These are phyloP conservation scores for Pichia sp. DNA, from an alignment of 1,139 yeast genomes.

Conservation along the genomic window DNA sequence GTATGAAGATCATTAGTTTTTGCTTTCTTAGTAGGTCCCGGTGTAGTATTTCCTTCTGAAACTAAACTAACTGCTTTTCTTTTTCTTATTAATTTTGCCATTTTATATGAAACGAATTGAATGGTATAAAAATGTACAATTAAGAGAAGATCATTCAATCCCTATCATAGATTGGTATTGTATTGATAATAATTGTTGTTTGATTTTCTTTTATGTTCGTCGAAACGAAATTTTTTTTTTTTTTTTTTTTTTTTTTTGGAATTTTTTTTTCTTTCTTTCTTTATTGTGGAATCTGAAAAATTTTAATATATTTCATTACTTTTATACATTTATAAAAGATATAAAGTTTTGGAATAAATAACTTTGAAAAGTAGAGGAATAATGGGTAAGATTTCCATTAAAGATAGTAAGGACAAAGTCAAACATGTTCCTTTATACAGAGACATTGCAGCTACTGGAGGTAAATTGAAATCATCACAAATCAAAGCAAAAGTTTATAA, in stretches of 20 bases:
- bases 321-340: too few relatives aligned
- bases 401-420: conserved; percentile 43
- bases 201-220: not conserved
- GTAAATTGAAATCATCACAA: conserved; percentile 48
- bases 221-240: not conserved
- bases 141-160: too few relatives aligned
- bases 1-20: conserved; percentile 24
- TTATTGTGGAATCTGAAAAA: not conserved
- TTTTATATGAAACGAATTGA: not conserved
- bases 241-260: not conserved
- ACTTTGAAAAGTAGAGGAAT: not conserved
- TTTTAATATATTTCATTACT: not conserved
- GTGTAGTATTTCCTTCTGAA: conserved; percentile 18
- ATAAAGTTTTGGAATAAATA: too few relatives aligned
- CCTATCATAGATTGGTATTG: too few relatives aligned
- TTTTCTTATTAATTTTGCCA: conserved; percentile 17
- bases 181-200: too few relatives aligned
- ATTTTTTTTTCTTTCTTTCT: conserved; percentile 1
- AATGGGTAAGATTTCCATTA: conserved; percentile 63
- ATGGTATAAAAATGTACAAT: too few relatives aligned
- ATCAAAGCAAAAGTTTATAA: conserved; percentile 25
- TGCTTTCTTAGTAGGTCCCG: conserved; percentile 24
- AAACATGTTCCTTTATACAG: conserved; percentile 76
- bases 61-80: conserved; percentile 13
- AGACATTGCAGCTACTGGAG: conserved; percentile 68